Evolutionary conservation across 2,329 filamentous ascomycete species (phyloP).

Genomic region (Hypoxylon sp.): DNA sequence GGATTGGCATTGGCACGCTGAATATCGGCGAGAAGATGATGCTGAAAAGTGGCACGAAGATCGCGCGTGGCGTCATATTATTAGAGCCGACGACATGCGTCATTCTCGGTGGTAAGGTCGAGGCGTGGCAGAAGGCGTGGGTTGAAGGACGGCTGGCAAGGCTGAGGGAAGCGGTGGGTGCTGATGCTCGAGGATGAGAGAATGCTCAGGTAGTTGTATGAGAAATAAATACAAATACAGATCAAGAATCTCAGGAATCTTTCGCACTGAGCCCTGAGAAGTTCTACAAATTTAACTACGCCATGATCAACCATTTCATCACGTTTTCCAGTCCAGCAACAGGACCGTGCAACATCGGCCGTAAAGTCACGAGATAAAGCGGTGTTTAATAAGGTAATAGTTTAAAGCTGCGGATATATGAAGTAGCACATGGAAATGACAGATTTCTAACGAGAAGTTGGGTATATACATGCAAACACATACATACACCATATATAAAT

Average conservation of each 20-base stretch:
- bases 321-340: background rate
- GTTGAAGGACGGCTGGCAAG: constrained; percentile 76
- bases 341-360: background rate
- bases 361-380: background rate
- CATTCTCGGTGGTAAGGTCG: constrained; percentile 91
- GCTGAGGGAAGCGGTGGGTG: constrained; percentile 73
- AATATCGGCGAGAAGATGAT: constrained; percentile 87
- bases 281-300: background rate
- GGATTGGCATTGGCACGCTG: constrained; percentile 74
- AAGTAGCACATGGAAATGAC: background rate
- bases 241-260: background rate
- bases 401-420: background rate
- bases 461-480: too few species aligned
- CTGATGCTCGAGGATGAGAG: constrained; percentile 43
- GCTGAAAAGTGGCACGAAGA: constrained; percentile 73
- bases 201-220: background rate
- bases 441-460: background rate
- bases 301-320: background rate
- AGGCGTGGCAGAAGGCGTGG: constrained; percentile 85
- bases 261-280: background rate
- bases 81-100: constrained; percentile 77
- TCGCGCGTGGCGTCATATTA: constrained; percentile 84
- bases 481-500: too few species aligned
- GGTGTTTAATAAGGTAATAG: background rate
- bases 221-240: background rate